Base-by-base conservation (phyloP, 2,329 filamentous ascomycete species). In the Hypomyces rosellus region DNA sequence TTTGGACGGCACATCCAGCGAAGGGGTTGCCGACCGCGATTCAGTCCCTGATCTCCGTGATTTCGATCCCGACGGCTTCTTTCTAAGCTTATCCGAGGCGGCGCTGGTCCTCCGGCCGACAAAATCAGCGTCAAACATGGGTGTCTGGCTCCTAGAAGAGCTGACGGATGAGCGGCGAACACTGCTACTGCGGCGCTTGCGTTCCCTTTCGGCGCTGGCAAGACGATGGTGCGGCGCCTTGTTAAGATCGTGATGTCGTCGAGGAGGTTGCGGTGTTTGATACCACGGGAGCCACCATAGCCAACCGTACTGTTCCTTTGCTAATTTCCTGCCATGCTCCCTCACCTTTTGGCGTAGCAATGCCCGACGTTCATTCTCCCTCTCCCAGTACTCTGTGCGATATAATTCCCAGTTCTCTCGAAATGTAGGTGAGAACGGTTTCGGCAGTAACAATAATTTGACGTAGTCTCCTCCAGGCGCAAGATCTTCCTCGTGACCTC, bases 321-420 rank as follows among this genome's bases (percentile, higher is more conserved):
- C 84, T 37, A 88, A 70, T 54, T 85, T 82, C 15, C 78, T 76
- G 59, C 91, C 84, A 33, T 81, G 78, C 46, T 82, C 78, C 55
- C 83, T 80, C 45, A 96, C 73, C 63, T 87, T 87, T 40, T 77
- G 64, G 39, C 89, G 79, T 20, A 96, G 73, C 51, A 87, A 72
- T 3, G 85, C 80, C 12, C 93, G 83, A 2, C 92, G 84, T 66
- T 95, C 89, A 63, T 99, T 99, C 67, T 99, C 93, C 54, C 85
- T 85, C 60, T 96, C 92, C 93, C 93, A 99, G 69, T 96, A 99
- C 54, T 96, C 91, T 34, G 86, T 84, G 48, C 93, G 81, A 69
- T 95, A 99, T 14, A 92, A 77, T 63, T 99, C 93, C 93, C 93
- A 99, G 57, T 96, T 95, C 66, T 97, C 91, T 16, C 93, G 81